Base-by-base conservation (phyloP, 495 filamentous ascomycete genomes). In the Echria macrotheca region DNA sequence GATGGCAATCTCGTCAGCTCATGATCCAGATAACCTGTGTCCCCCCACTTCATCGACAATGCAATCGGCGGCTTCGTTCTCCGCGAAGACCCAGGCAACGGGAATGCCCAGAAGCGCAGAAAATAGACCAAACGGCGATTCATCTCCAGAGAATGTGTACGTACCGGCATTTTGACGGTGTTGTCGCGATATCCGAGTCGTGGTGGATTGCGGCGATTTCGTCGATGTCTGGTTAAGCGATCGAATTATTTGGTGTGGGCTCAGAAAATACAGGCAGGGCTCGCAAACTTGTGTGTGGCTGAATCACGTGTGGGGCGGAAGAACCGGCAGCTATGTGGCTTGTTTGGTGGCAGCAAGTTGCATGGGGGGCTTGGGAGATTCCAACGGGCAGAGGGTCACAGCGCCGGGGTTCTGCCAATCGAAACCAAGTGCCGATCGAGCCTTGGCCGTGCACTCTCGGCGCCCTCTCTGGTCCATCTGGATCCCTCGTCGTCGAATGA, bases 111-210 rank as follows among this genome's bases (percentile, higher is more conserved):
- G n/a, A n/a, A n/a, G n/a, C n/a, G n/a, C n/a, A n/a, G n/a, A n/a
- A 37, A 37, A 35, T 3, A 15, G 35, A 37, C 35, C 35, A n/a
- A n/a, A n/a, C 35, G 15, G 17, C 35, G 15, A 6, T n/a, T 12
- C 35, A n/a, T 37, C 14, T 37, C 35, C 35, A 37, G n/a, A n/a
- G n/a, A n/a, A n/a, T n/a, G 40, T 38, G 32, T 68, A 78, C 84
- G 66, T 81, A 89, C 85, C 84, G 85, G 85, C 85, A 89, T 89
- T 78, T 84, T 87, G 82, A 82, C 78, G 73, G 71, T 69, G 61
- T 80, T 61, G 62, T 59, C 68, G 65, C 56, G 59, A 58, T 57
- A 64, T 57, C 68, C 54, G 59, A 71, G 66, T 61, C 59, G 60
- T n/a, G n/a, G n/a, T n/a, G n/a, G n/a, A n/a, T n/a, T n/a, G n/a